These are phyloP conservation scores for Sindora glabra DNA, from an alignment of 306 rosid species.

Conservation along the genomic window DNA sequence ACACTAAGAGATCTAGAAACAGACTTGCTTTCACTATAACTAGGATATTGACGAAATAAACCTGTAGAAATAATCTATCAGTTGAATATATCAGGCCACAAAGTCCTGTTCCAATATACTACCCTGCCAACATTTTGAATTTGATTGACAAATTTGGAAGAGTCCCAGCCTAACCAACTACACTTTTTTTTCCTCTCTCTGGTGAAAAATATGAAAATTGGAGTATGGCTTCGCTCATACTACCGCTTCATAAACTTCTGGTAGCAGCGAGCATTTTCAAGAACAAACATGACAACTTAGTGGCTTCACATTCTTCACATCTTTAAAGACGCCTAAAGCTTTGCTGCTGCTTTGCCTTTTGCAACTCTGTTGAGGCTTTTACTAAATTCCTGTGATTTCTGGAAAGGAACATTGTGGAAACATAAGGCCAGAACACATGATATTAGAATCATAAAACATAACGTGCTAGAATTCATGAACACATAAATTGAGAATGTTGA, in stretches of 20 bases:
- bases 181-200: constrained; percentile 25
- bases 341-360: constrained; percentile 39
- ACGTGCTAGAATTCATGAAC: not conserved
- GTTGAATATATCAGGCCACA: constrained; percentile 18
- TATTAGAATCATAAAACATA: not conserved
- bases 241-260: constrained; percentile 37
- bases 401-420: constrained; percentile 16
- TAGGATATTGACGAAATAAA: constrained; percentile 1
- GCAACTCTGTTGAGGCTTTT: constrained; percentile 49
- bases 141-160: constrained; percentile 47
- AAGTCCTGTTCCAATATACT: constrained; percentile 30
- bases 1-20: not conserved
- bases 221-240: constrained; percentile 26
- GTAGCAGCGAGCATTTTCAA: constrained; percentile 31
- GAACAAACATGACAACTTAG: constrained; percentile 22
- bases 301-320: constrained; percentile 18
- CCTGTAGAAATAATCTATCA: constrained; percentile 6
- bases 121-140: constrained; percentile 23
- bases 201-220: constrained; percentile 27
- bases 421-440: not conserved
- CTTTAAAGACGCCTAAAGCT: constrained; percentile 27
- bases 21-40: not conserved
- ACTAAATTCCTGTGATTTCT: constrained; percentile 66
- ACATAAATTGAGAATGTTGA: too few relatives aligned
- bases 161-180: constrained; percentile 43